phyloP scores from a whole-genome alignment of 2,329 filamentous ascomycete genomes.

The Aureobasidium uvarum region DNA sequence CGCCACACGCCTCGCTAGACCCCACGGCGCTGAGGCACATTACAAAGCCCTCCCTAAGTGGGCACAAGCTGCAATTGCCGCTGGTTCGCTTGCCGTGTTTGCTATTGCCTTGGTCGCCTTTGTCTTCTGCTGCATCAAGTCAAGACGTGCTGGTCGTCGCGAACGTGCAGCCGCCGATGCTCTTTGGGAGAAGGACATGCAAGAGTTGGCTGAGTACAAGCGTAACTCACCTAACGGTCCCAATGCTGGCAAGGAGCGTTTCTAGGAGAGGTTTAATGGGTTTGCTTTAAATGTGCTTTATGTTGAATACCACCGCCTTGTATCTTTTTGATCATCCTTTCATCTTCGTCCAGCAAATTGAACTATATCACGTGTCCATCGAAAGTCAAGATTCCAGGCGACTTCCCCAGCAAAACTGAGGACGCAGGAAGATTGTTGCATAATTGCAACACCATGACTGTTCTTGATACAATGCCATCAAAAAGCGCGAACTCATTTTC shows the following conservation, averaged over 20 bases:
- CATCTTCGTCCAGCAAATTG: background rate
- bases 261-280: background rate
- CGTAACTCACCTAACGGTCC: constrained; percentile 8
- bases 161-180: constrained; percentile 50
- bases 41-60: constrained; percentile 47
- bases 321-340: background rate
- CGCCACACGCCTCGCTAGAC: constrained; percentile 39
- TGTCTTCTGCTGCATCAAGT: constrained; percentile 50
- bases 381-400: background rate
- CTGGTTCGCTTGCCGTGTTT: constrained; percentile 45
- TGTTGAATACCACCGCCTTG: background rate
- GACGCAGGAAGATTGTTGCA: background rate
- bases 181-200: constrained; percentile 45
- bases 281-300: background rate
- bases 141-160: constrained; percentile 51
- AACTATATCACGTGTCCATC: background rate
- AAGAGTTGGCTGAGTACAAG: constrained; percentile 34
- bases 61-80: constrained; percentile 52
- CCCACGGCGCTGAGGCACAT: constrained; percentile 40
- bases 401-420: background rate
- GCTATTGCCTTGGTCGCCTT: constrained; percentile 38
- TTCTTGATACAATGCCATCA: background rate
- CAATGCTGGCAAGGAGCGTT: background rate
- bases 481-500: background rate
- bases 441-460: background rate